Evolutionary conservation across 148 eudicot genomes (phyloP), one percentile per base, ranked within the genome.

Genomic region (Vaccinium vitisidaea): DNA sequence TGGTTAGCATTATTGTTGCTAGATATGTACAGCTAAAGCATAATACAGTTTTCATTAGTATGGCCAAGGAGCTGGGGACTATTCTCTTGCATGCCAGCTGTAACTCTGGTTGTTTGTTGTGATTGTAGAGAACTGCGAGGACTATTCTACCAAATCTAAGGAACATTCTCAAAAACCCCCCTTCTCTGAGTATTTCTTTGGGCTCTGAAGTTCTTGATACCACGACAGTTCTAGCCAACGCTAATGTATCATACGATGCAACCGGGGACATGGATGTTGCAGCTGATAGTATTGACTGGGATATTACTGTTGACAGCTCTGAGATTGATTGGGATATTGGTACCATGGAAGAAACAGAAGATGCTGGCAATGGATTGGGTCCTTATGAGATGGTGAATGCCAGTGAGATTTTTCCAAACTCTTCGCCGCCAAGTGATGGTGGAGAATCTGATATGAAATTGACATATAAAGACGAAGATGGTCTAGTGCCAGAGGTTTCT

Each of bases 301-400:
- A 96, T 92, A 93, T 96, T 81, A 90, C 97, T 27, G 52, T 92
- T 77, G 98, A 95, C 75, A 92, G 93, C 89, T 86, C 98, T 86
- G 95, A 93, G 92, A 96, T 96, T 87, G 99, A 96, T 87, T 96
- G 99, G 99, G 99, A 95, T 91, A 92, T 94, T 80, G 98, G 95
- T 55, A 86, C 92, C 9, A 88, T 94, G 75, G 98, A 92, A 88
- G 95, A 92, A 85, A 84, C 93, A 6, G 98, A 95, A 73, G 97
- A 91, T 77, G 83, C 88, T 86, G 92, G 91, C 65, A 93, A 93
- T 87, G 99, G 98, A 39, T 89, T 95, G 82, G 98, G 98, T 84
- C 94, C 97, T 85, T 96, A 96, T 89, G 99, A 96, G 88, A 93
- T 96, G 81, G 92, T 96, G 30, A 90, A 93, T 90, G 94, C 98